Conservation (phyloP, 208 protist species). For the Trypanosoma vivax region DNA sequence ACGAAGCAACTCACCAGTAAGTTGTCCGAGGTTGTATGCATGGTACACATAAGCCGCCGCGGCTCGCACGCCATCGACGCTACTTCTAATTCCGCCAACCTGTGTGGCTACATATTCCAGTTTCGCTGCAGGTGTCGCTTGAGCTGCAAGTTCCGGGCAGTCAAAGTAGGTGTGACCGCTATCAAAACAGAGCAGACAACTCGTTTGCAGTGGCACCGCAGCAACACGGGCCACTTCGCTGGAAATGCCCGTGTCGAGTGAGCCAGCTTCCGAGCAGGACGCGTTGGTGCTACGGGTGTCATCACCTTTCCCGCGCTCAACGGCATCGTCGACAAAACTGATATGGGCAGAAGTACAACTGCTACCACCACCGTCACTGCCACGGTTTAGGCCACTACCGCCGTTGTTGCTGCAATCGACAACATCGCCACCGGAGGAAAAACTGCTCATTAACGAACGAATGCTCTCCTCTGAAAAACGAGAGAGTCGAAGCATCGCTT, state of each 20-base stretch:
- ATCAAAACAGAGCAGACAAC: constrained; percentile 70
- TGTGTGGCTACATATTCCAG: constrained; percentile 34
- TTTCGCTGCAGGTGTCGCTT: constrained; percentile 29
- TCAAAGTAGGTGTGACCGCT: constrained; percentile 43
- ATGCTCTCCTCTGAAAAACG: constrained; percentile 57
- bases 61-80: constrained; percentile 41
- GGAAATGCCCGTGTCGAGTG: constrained; percentile 5
- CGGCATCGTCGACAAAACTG: no score
- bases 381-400: constrained; percentile 4
- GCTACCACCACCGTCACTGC: not conserved
- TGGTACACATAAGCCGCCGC: constrained; percentile 71
- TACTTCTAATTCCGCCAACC: constrained; percentile 53
- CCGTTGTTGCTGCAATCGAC: not conserved
- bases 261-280: not conserved
- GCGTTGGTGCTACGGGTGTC: no score
- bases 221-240: constrained; percentile 33
- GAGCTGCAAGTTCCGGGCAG: constrained; percentile 59
- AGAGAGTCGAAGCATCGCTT: constrained; percentile 55
- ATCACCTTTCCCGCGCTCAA: no score
- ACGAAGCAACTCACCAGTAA: constrained; percentile 44
- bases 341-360: not conserved
- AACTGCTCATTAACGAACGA: constrained; percentile 22
- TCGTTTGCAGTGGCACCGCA: constrained; percentile 41
- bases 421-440: no score
- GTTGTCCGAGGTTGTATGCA: constrained; percentile 59